Percentiles rank a stretch among this genome's conserved stretches.
These are phyloP conservation scores for Ajuga chamaepitys DNA, from an alignment of 257 asterid genomes.

Conservation along the genomic window DNA sequence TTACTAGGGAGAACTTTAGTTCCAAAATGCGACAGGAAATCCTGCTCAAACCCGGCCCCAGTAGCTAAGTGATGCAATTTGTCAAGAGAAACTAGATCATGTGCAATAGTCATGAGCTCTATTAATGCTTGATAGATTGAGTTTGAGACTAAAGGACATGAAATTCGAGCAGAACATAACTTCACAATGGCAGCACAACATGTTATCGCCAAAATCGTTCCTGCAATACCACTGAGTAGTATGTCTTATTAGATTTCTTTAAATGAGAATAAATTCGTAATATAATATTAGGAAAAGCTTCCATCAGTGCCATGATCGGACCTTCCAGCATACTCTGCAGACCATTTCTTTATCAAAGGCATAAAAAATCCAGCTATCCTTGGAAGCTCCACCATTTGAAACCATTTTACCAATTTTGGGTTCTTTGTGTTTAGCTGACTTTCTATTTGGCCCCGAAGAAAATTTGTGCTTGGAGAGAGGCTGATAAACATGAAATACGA, in stretches of 20 bases:
- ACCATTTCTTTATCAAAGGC: conserved; percentile 79
- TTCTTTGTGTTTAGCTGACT: conserved; percentile 41
- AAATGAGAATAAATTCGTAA: background rate
- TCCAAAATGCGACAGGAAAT: conserved; percentile 59
- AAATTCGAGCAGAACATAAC: conserved; percentile 37
- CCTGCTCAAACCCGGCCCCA: conserved; percentile 80
- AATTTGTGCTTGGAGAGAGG: conserved; percentile 40
- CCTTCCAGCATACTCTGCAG: conserved; percentile 84
- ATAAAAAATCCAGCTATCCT: conserved; percentile 46
- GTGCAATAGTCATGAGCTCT: conserved; percentile 56
- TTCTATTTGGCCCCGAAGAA: conserved; percentile 47
- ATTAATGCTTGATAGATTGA: conserved; percentile 36
- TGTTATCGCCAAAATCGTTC: conserved; percentile 57
- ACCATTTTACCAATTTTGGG: conserved; percentile 60
- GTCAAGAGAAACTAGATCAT: conserved; percentile 38
- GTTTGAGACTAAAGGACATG: conserved; percentile 31
- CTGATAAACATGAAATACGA: conserved; percentile 34
- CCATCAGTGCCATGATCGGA: conserved; percentile 13
- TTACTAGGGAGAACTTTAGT: conserved; percentile 52
- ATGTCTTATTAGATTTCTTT: conserved; percentile 26
- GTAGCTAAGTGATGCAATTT: conserved; percentile 61
- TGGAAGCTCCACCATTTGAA: conserved; percentile 58
- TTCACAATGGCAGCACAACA: conserved; percentile 58
- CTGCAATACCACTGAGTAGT: conserved; percentile 84
- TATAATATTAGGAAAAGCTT: background rate